Evolutionary conservation across 2,329 filamentous ascomycete genomes (phyloP).

Genomic region (Verticillium longisporum): DNA sequence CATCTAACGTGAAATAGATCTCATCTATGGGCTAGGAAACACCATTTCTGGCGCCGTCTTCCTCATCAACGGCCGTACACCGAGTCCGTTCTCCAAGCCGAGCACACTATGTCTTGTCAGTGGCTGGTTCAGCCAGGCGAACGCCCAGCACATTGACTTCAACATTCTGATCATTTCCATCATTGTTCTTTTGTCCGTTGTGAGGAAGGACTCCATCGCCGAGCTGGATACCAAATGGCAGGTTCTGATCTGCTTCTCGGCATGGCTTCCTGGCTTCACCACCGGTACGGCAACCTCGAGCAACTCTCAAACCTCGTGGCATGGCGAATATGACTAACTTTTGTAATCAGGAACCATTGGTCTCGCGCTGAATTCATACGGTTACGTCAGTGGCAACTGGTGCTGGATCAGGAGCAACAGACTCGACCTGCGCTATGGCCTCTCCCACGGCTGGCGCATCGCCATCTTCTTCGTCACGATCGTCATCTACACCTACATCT

Average conservation of each 20-base stretch:
- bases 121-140: constrained; percentile 36
- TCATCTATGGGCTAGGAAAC: constrained; percentile 34
- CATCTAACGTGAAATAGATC: constrained; percentile 18
- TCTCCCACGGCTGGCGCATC: constrained; percentile 38
- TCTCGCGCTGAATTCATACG: constrained; percentile 10
- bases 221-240: constrained; percentile 20
- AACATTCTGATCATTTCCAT: constrained; percentile 37
- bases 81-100: constrained; percentile 3
- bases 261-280: constrained; percentile 32
- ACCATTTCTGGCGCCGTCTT: constrained; percentile 30
- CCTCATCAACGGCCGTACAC: constrained; percentile 18
- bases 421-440: constrained; percentile 31
- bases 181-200: constrained; percentile 32
- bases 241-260: constrained; percentile 24
- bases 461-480: constrained; percentile 32
- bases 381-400: constrained; percentile 37
- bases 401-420: constrained; percentile 35
- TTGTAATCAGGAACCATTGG: neutral
- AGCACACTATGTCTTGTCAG: constrained; percentile 30
- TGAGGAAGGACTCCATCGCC: constrained; percentile 23
- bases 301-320: neutral
- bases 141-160: constrained; percentile 34
- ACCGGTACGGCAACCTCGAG: constrained; percentile 20
- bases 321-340: neutral
- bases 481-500: constrained; percentile 35